These are phyloP conservation scores for Venturia pyrina DNA, from an alignment of 2,329 filamentous ascomycete species.

Conservation along the genomic window DNA sequence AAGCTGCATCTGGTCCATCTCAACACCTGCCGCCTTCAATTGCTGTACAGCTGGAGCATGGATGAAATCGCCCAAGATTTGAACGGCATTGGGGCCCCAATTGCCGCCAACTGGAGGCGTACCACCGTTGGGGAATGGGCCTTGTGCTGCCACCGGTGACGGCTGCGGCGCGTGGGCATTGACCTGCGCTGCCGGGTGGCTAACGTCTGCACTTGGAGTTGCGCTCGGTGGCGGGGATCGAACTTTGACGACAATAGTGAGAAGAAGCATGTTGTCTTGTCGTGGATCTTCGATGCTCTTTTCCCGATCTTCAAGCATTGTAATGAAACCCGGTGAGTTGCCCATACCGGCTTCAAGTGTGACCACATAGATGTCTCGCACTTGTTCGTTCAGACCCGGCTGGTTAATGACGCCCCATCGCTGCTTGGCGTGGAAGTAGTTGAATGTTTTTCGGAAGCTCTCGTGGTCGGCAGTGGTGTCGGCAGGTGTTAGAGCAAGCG, in stretches of 20 bases:
- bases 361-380: slow-evolving; percentile 85
- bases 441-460: slow-evolving; percentile 64
- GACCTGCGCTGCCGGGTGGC: slow-evolving; percentile 2
- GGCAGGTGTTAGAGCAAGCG: slow-evolving; percentile 59
- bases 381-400: slow-evolving; percentile 51
- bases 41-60: slow-evolving; percentile 31
- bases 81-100: slow-evolving; percentile 20
- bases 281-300: slow-evolving; percentile 57
- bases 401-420: slow-evolving; percentile 78
- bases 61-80: slow-evolving; percentile 35
- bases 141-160: slow-evolving; percentile 10
- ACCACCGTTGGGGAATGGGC: slow-evolving; percentile 14
- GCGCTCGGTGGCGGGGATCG: slow-evolving; percentile 17
- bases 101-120: slow-evolving; percentile 3
- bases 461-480: slow-evolving; percentile 49
- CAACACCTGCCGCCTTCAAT: slow-evolving; percentile 27
- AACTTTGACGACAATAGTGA: slow-evolving; percentile 66
- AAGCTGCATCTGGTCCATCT: slow-evolving; percentile 49
- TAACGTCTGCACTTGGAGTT: neutral
- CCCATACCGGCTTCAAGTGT: slow-evolving; percentile 61
- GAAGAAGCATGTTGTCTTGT: slow-evolving; percentile 66
- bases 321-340: slow-evolving; percentile 71
- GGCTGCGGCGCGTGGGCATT: slow-evolving; percentile 10
- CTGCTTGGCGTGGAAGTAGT: slow-evolving; percentile 75
- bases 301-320: slow-evolving; percentile 70